Base-by-base conservation (phyloP, 768 basidiomycete genomes). In the Russula olivacea region DNA sequence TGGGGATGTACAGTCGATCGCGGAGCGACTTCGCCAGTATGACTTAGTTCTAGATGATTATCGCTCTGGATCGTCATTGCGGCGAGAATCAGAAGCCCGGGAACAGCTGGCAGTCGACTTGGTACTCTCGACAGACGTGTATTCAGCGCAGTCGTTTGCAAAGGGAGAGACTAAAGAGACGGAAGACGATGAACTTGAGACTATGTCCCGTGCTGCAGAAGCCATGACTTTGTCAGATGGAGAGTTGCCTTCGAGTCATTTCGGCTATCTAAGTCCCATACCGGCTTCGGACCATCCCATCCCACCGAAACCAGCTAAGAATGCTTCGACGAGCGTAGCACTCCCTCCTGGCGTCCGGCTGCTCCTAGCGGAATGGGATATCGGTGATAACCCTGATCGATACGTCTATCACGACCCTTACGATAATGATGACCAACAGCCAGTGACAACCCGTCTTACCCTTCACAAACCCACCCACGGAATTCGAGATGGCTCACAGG, bases 311-410 rank as follows among this genome's bases (percentile, higher is more conserved):
- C n/a, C 9, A 7, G 11, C 23, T 7, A 14, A 32, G 10, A 36
- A 11, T 19, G 55, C 32, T 36, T 23, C 52, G 17, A 55, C 36
- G 3, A 34, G 41, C 15, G 1, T 45, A 4, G 4, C 47, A 45
- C 55, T 62, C 23, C 80, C 84, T 0, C 71, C 78, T 3, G 86
- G 86, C 3, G 83, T 87, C 11, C 78, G 85, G 32, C 75, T 85
- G 23, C 76, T 92, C 45, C 72, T 92, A 59, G 78, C 80, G 60
- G 86, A 88, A 48, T 92, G 90, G 90, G 77, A 82, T 55, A 63
- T 82, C 25, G 83, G 86, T 14, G 66, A 74, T 2, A 76, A 84
- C 71, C 81, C 83, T 4, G 72, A 76, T 2, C 70, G 77, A 7
- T 86, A 83, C 66, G 67, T 69, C 3, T 88, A 83, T 68, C 71